These are phyloP conservation scores for Nyctanthes arbortristis DNA, from an alignment of 257 asterid species.

Conservation along the genomic window DNA sequence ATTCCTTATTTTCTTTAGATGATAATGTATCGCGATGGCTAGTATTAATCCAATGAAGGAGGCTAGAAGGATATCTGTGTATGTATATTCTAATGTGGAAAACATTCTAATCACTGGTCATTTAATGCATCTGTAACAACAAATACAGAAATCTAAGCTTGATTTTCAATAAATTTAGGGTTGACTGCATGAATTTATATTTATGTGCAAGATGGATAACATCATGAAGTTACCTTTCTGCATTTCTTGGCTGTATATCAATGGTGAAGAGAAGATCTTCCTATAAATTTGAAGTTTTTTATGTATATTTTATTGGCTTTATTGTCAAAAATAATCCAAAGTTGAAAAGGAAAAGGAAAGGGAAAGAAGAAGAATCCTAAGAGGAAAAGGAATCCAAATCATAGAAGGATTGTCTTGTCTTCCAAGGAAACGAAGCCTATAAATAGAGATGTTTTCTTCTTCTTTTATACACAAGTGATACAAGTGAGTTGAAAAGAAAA, in stretches of 20 bases:
- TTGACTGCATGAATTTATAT: neutral
- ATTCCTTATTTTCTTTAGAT: conserved; percentile 49
- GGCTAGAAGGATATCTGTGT: conserved; percentile 59
- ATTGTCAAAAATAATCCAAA: no score
- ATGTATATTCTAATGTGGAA: conserved; percentile 20
- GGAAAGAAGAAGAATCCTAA: no score
- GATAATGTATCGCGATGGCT: conserved; percentile 70
- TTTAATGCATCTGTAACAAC: neutral
- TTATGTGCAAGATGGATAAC: neutral
- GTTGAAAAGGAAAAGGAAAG: no score
- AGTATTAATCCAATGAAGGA: conserved; percentile 72
- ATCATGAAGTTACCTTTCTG: conserved; percentile 31
- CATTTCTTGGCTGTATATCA: conserved; percentile 30
- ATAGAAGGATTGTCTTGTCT: no score
- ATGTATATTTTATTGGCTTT: neutral
- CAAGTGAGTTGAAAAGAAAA: no score
- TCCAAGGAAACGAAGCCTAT: no score
- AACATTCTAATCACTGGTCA: neutral
- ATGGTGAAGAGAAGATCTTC: conserved; percentile 21
- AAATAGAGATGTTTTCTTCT: no score
- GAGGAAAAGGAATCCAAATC: no score
- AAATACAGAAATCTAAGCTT: neutral
- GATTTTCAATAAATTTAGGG: neutral
- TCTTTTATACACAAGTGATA: no score
- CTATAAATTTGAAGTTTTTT: conserved; percentile 29